phyloP scores from a whole-genome alignment of 768 basidiomycete species.

The Naganishia kalamii region DNA sequence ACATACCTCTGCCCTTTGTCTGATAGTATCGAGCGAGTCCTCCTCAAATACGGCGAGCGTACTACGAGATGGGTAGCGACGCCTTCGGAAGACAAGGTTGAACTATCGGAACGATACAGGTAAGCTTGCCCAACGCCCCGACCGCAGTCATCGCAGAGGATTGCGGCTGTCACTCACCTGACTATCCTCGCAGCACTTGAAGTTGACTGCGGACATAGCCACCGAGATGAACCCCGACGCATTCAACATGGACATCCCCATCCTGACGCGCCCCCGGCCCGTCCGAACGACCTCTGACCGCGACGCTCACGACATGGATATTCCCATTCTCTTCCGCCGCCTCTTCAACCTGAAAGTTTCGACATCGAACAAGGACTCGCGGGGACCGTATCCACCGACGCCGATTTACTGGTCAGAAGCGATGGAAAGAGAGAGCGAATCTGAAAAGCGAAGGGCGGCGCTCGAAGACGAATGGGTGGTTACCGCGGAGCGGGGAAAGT shows the following conservation, averaged over 20 bases:
- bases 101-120: no score
- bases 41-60: no score
- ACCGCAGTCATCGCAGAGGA: no score
- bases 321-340: constrained; percentile 1
- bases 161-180: no score
- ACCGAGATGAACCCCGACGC: neutral
- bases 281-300: neutral
- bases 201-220: no score
- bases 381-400: neutral
- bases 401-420: neutral
- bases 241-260: constrained; percentile 7
- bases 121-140: no score
- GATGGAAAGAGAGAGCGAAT: constrained; percentile 4
- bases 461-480: neutral
- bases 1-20: no score
- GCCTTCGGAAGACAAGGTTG: no score
- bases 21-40: no score
- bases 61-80: no score
- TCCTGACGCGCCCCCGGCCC: neutral
- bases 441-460: neutral
- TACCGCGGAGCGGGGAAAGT: neutral
- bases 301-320: constrained; percentile 3
- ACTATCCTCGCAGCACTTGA: no score
- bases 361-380: neutral
- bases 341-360: neutral